Evolutionary conservation across 495 filamentous ascomycete species (phyloP).

Genomic region (Hypoxylon perforatum): DNA sequence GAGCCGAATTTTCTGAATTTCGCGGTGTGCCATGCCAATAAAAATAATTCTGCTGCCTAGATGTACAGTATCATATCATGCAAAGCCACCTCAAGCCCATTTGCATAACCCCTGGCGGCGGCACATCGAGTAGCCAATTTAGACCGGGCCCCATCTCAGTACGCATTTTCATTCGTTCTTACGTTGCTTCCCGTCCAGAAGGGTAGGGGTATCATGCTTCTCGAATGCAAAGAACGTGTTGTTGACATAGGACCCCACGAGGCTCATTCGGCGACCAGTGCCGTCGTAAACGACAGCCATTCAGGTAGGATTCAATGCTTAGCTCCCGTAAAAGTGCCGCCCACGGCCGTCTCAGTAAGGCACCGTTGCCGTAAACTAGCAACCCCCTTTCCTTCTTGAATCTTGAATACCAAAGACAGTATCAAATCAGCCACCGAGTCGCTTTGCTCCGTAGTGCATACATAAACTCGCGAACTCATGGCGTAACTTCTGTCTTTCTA

Average conservation of each 20-base stretch:
- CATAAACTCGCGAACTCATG: slow-evolving; percentile 2
- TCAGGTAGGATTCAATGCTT: background rate
- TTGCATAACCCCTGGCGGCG: slow-evolving; percentile 9
- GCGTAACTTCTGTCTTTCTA: slow-evolving; percentile 10
- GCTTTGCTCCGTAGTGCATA: background rate
- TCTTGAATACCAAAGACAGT: background rate
- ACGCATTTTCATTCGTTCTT: slow-evolving; percentile 10
- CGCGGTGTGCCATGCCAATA: slow-evolving; percentile 12
- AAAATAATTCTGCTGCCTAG: slow-evolving; percentile 33
- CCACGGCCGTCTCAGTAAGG: background rate
- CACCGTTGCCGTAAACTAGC: background rate
- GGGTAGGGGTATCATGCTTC: slow-evolving; percentile 7
- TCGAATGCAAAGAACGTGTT: slow-evolving; percentile 23
- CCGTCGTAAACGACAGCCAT: background rate
- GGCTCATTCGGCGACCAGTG: slow-evolving; percentile 13
- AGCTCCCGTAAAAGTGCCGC: slow-evolving; percentile 1
- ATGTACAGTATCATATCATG: background rate
- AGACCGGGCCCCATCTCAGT: slow-evolving; percentile 8
- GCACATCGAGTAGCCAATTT: slow-evolving; percentile 1
- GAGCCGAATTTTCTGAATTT: slow-evolving; percentile 5
- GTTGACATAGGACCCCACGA: slow-evolving; percentile 12
- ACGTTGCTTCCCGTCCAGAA: background rate
- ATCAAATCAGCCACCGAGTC: no score
- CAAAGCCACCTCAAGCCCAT: slow-evolving; percentile 15
- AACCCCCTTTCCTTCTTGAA: background rate